Base-by-base conservation (phyloP, 2,329 filamentous ascomycete species). In the Curvularia eragrostidis region DNA sequence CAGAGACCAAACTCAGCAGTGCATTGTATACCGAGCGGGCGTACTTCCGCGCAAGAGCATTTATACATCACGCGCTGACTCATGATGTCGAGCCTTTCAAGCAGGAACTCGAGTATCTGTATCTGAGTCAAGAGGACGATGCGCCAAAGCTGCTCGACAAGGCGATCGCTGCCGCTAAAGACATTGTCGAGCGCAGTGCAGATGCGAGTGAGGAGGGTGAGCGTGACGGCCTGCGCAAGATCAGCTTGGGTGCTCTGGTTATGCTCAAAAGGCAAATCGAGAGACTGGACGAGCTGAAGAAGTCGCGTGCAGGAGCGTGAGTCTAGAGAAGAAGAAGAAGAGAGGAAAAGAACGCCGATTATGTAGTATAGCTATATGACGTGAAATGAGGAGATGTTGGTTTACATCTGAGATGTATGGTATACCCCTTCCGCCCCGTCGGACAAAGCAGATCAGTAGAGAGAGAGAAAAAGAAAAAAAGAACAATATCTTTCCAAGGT, bases 21-120 rank as follows among this genome's bases (percentile, higher is more conserved):
- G 76, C 77, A 1, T 75, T 83, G 2, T 86, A 86, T 58, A 83
- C 79, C 0, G 84, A 86, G 61, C 82, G 82, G 48, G 80, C 82
- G 1, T 85, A 83, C 57, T 80, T 86, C 51, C 78, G 83, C 51
- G 78, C 82, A 0, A 74, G 83, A 10, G 79, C 73, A 1, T 86
- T 85, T 65, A 82, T 85, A 48, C 75, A 80, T 28, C 75, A 79
- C 47, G 80, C 80, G 3, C 69, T 85, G 0, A 72, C 71, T 19
- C 67, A 78, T 9, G 72, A 75, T 0, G 69, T 83, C 1, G 62
- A 63, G 4, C 84, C 82, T 0, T 74, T 87, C 41, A 77, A 80
- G 36, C 78, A 84, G 32, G 79, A 86, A n/a, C 65, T 88, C 18
- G 63, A 75, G 0, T 86, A 81, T 77, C 65, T 85, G 3, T 88